Conservation (phyloP, 164 flowering plant genomes). For the Dillenia suffruticosa region DNA sequence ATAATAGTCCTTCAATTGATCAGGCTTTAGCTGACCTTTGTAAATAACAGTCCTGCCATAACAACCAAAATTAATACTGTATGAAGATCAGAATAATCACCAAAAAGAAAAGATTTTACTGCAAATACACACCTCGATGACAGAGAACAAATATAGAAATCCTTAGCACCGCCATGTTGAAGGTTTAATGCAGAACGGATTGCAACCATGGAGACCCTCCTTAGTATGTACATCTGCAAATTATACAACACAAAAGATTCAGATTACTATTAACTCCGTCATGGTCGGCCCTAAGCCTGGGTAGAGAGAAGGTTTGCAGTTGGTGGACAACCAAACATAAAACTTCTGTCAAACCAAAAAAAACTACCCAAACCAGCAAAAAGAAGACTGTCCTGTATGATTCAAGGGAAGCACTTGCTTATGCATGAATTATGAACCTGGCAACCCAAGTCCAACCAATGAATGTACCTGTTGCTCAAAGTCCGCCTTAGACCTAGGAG, state of each 20-base stretch:
- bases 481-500: constrained; percentile 71
- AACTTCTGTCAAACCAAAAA: constrained; percentile 3
- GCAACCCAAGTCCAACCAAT: background rate
- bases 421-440: background rate
- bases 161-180: constrained; percentile 72
- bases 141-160: constrained; percentile 96
- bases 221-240: constrained; percentile 85
- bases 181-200: constrained; percentile 87
- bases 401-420: no score
- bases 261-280: no score
- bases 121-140: constrained; percentile 67
- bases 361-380: background rate
- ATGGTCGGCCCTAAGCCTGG: no score
- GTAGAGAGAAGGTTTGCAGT: no score
- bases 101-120: background rate
- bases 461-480: constrained; percentile 81
- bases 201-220: constrained; percentile 91
- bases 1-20: constrained; percentile 85
- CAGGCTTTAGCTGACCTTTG: constrained; percentile 97
- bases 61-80: constrained; percentile 2
- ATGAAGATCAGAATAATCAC: background rate
- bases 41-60: constrained; percentile 88
- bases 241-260: background rate
- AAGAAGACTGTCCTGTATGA: no score
- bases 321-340: background rate